Evolutionary conservation across 2,329 filamentous ascomycete species (phyloP).

Genomic region (Akanthomyces dipterigenus): DNA sequence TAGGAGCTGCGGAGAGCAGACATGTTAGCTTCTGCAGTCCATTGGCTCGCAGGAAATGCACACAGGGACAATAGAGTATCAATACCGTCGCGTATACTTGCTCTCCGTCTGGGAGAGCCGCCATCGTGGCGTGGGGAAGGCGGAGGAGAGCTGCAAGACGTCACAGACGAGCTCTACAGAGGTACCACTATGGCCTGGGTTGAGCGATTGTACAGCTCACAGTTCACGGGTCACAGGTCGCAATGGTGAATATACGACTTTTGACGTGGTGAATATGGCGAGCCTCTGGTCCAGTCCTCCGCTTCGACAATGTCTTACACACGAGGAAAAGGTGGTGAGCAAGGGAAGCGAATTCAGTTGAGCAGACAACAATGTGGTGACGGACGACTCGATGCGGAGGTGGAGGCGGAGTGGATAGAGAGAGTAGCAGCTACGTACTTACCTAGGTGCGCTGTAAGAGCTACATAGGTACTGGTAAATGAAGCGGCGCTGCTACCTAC

Average conservation of each 20-base stretch:
- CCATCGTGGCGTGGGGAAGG: background rate
- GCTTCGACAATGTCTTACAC: background rate
- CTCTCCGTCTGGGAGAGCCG: conserved; percentile 34
- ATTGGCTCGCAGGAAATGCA: background rate
- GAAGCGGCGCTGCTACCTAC: too few species aligned
- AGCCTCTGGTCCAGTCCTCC: background rate
- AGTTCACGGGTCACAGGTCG: background rate
- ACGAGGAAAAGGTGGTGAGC: background rate
- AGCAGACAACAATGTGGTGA: background rate
- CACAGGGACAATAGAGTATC: conserved; percentile 14
- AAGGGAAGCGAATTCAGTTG: background rate
- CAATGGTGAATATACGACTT: background rate
- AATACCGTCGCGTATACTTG: conserved; percentile 52
- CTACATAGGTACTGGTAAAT: too few species aligned
- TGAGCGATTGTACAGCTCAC: background rate
- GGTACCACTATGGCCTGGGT: background rate
- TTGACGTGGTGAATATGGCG: background rate
- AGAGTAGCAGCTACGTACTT: background rate
- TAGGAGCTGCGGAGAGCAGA: conserved; percentile 59
- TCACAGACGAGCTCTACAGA: background rate
- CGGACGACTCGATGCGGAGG: background rate
- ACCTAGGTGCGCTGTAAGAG: background rate
- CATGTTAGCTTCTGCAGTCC: background rate
- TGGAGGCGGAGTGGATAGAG: conserved; percentile 9
- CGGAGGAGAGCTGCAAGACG: background rate